phyloP scores from a whole-genome alignment of 805 yeast species.

The Scheffersomyces spartinae region DNA sequence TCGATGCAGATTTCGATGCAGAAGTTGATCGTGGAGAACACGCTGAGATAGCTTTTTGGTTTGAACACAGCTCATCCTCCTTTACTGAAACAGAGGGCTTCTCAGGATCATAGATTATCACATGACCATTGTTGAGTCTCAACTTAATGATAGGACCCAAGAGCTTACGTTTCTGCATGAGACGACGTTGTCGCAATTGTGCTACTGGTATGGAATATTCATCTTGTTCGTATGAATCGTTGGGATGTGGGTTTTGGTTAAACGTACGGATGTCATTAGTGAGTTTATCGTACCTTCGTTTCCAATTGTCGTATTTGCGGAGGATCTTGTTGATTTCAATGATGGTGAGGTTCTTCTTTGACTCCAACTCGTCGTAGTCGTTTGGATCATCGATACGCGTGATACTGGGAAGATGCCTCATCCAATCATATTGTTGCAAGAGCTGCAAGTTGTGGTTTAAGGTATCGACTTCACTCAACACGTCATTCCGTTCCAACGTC shows the following conservation, averaged over 20 bases:
- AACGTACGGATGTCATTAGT: constrained; percentile 13
- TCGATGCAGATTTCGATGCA: constrained; percentile 7
- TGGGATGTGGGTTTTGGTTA: constrained; percentile 2
- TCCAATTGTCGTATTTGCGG: constrained; percentile 27
- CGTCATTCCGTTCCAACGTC: constrained; percentile 39
- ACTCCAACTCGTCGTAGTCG: constrained; percentile 38
- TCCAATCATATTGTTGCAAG: constrained; percentile 35
- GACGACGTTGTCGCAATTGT: constrained; percentile 12
- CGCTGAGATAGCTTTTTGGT: constrained; percentile 5
- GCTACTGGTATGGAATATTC: constrained; percentile 16
- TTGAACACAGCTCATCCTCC: too few relatives aligned
- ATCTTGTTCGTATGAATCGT: constrained; percentile 10
- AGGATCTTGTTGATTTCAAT: constrained; percentile 31
- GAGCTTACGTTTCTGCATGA: constrained; percentile 10
- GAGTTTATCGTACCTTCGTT: constrained; percentile 16
- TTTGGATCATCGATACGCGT: constrained; percentile 37
- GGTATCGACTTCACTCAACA: constrained; percentile 46
- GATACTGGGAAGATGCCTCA: constrained; percentile 29
- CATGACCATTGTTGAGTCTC: constrained; percentile 23
- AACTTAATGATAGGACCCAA: constrained; percentile 28
- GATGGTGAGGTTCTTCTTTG: constrained; percentile 42
- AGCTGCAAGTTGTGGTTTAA: constrained; percentile 32
- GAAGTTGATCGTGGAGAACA: constrained; percentile 3
- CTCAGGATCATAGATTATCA: constrained; percentile 29
- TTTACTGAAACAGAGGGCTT: too few relatives aligned